These are phyloP conservation scores for Russula compacta DNA, from an alignment of 768 basidiomycete genomes.

Conservation along the genomic window DNA sequence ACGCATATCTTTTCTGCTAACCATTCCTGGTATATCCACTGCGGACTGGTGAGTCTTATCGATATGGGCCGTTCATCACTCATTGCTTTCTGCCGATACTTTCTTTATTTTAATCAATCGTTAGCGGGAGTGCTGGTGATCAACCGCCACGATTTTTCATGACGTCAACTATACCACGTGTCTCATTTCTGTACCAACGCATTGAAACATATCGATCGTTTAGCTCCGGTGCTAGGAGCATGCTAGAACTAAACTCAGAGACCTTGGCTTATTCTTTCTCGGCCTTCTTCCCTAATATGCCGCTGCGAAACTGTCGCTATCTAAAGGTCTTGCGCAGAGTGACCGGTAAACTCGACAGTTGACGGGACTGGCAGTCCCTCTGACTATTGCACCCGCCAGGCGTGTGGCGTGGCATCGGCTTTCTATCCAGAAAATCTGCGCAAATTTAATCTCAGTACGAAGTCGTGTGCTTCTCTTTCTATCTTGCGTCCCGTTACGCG, in stretches of 20 bases:
- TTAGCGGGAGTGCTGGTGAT: background rate
- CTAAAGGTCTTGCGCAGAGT: background rate
- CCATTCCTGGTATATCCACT: background rate
- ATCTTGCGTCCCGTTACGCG: background rate
- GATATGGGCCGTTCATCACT: background rate
- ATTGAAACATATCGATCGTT: background rate
- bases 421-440: slow-evolving; percentile 3
- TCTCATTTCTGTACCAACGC: background rate
- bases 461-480: background rate
- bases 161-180: slow-evolving; percentile 1
- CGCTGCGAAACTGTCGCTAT: background rate
- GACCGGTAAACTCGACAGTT: background rate
- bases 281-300: background rate
- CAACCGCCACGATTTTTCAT: background rate
- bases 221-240: background rate
- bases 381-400: background rate
- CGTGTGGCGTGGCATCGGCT: background rate
- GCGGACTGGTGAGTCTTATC: background rate
- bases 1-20: background rate
- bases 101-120: background rate
- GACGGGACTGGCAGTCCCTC: background rate
- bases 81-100: background rate
- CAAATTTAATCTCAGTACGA: slow-evolving; percentile 1
- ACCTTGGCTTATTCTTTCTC: background rate
- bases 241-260: background rate